Base-by-base conservation (phyloP, 495 filamentous ascomycete species). In the Hypoxylon cercidicola region DNA sequence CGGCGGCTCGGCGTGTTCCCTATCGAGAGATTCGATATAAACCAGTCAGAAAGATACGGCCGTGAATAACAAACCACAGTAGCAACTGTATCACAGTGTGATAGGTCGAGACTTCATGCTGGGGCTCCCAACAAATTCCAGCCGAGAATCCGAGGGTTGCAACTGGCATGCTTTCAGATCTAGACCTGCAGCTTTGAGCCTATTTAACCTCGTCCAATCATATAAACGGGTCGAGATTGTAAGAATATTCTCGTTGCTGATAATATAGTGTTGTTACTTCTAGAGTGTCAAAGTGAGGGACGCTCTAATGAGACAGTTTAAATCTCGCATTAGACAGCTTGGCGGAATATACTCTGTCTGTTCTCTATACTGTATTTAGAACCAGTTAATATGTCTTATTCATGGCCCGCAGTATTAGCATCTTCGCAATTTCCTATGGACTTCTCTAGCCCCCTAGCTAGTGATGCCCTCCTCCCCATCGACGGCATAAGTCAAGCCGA, bases 171-270 rank as follows among this genome's bases (percentile, higher is more conserved):
- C 41, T 46, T 47, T 68, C 45, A 20, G 50, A 59, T 63, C 65
- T 60, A 60, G 65, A 68, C 60, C 60, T 68, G 45, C 51, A 52
- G 46, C 49, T 32, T 37, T 55, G 52, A 68, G 60, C 60, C 65
- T 60, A 68, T 68, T 63, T 68, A 2, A 13, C 13, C 19, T n/a
- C 16, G 11, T 5, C 65, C 65, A 68, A 64, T 68, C 65, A 68
- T 19, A 12, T 32, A 48, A 13, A 18, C 5, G 16, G 49, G 15
- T 6, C 30, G 48, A 64, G 60, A 68, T 68, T 64, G 48, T 48
- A 45, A 60, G 60, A 68, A 56, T 50, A 48, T 64, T 64, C 60
- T 68, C 51, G 65, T 68, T 51, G 50, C 44, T 4, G 35, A 3
- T 35, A 19, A 47, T 28, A 55, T 54, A 55, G 48, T 19, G 32